A percentile compares a stretch with the other conserved stretches of the same genome.
Conservation (phyloP, 1,284 basidiomycete species). For the Athelia sp. region DNA sequence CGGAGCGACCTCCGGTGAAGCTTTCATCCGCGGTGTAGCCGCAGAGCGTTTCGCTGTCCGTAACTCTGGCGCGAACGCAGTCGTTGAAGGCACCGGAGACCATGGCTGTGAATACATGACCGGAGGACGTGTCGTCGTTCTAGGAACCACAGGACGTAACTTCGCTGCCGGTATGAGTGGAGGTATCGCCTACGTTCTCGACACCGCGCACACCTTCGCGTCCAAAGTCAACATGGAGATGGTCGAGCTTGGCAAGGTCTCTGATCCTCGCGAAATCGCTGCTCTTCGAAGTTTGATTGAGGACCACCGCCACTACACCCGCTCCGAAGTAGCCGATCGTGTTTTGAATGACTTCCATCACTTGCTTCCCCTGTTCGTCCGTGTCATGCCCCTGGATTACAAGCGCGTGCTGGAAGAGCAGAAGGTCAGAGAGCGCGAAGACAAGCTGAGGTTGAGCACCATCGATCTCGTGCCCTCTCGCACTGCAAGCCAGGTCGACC, state of each 20-base stretch:
- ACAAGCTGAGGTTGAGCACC: slow-evolving; percentile 74
- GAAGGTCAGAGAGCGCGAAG: slow-evolving; percentile 73
- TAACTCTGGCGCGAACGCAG: slow-evolving; percentile 90
- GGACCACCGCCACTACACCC: slow-evolving; percentile 93
- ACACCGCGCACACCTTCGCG: slow-evolving; percentile 87
- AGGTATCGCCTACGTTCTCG: slow-evolving; percentile 94
- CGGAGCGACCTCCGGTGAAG: slow-evolving; percentile 93
- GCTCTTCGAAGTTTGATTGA: slow-evolving; percentile 88
- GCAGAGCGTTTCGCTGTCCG: slow-evolving; percentile 94
- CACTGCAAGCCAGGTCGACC: slow-evolving; percentile 86
- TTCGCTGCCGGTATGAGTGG: slow-evolving; percentile 98
- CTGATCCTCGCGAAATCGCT: slow-evolving; percentile 92
- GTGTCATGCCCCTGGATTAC: slow-evolving; percentile 95
- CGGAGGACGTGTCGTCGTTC: slow-evolving; percentile 87
- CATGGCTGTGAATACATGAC: slow-evolving; percentile 97
- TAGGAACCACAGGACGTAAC: slow-evolving; percentile 90
- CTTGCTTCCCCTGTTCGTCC: slow-evolving; percentile 86
- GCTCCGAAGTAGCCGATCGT: slow-evolving; percentile 87
- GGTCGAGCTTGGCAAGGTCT: slow-evolving; percentile 91
- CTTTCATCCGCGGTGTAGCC: slow-evolving; percentile 90
- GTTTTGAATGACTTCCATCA: slow-evolving; percentile 91
- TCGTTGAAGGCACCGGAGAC: slow-evolving; percentile 89
- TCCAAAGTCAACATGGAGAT: slow-evolving; percentile 94
- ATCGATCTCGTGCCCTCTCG: slow-evolving; percentile 89
- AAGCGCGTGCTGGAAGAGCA: slow-evolving; percentile 90